phyloP scores from a whole-genome alignment of 768 basidiomycete species.

The Asterophora lycoperdoides region DNA sequence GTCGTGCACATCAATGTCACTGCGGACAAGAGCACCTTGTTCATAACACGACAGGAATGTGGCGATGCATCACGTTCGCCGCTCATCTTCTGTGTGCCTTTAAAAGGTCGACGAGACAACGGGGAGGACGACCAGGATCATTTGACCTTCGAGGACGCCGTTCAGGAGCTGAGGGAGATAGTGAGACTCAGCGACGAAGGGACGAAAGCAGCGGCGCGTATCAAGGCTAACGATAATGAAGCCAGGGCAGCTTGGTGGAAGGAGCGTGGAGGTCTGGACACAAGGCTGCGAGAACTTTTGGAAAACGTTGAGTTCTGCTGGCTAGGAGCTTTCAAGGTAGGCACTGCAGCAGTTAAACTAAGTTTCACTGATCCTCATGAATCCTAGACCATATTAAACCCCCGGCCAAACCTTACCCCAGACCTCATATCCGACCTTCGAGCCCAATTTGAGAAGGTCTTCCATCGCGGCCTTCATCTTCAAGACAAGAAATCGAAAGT shows the following conservation, averaged over 20 bases:
- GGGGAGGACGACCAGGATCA: conserved; percentile 65
- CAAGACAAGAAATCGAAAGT: conserved; percentile 59
- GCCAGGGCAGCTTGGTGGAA: conserved; percentile 86
- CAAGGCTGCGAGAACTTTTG: conserved; percentile 66
- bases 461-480: conserved; percentile 57
- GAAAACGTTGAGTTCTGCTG: conserved; percentile 92
- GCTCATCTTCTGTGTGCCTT: conserved; percentile 83
- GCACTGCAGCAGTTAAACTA: conserved; percentile 10
- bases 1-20: conserved; percentile 81
- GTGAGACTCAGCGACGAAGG: conserved; percentile 71
- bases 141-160: conserved; percentile 71
- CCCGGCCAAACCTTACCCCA: conserved; percentile 36
- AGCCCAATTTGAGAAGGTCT: conserved; percentile 68
- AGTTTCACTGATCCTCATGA: neutral
- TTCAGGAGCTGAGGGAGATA: conserved; percentile 74
- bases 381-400: conserved; percentile 58
- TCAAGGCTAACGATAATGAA: conserved; percentile 62
- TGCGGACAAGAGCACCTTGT: conserved; percentile 76
- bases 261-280: conserved; percentile 69
- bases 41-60: conserved; percentile 74
- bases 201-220: conserved; percentile 56
- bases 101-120: conserved; percentile 77
- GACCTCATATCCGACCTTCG: conserved; percentile 55
- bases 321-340: conserved; percentile 96
- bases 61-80: conserved; percentile 42